phyloP scores from a whole-genome alignment of 495 filamentous ascomycete species.

The Aspergillus bridgeri region DNA sequence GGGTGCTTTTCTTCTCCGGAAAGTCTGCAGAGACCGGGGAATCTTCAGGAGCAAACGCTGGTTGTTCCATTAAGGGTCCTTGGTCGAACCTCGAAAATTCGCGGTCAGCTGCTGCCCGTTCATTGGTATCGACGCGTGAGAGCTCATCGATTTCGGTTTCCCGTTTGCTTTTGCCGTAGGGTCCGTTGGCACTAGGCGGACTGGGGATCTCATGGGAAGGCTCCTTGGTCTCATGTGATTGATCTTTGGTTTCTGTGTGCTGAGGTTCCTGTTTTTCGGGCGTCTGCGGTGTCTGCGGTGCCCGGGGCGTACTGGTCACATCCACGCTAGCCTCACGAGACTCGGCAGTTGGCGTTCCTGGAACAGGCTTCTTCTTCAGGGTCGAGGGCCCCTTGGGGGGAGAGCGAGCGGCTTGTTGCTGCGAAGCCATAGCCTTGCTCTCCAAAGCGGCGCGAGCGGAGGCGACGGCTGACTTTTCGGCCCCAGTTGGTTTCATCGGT shows the following conservation, averaged over 20 bases:
- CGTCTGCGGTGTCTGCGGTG: background rate
- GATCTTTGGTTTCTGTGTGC: constrained; percentile 1
- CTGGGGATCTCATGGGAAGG: constrained; percentile 13
- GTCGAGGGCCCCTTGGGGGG: constrained; percentile 20
- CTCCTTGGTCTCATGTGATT: background rate
- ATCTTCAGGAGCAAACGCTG: constrained; percentile 75
- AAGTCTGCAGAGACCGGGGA: constrained; percentile 36
- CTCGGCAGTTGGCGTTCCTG: constrained; percentile 20
- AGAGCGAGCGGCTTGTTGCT: constrained; percentile 25
- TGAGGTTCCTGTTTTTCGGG: constrained; percentile 29
- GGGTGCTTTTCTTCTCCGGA: constrained; percentile 16
- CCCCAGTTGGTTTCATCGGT: constrained; percentile 35
- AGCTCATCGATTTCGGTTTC: constrained; percentile 49
- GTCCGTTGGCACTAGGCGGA: constrained; percentile 19
- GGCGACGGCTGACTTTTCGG: constrained; percentile 42
- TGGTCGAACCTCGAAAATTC: constrained; percentile 86
- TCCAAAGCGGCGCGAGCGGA: constrained; percentile 51
- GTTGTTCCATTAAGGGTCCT: constrained; percentile 82
- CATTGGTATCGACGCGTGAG: constrained; percentile 61
- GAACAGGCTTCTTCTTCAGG: constrained; percentile 40
- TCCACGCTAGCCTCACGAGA: constrained; percentile 12
- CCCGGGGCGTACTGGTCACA: constrained; percentile 5
- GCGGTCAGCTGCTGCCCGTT: constrained; percentile 61
- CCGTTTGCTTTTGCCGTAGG: constrained; percentile 47
- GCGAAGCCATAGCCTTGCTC: constrained; percentile 38